Conservation (phyloP, 1,139 yeast species). For the Sugiyamaella castrensis region DNA sequence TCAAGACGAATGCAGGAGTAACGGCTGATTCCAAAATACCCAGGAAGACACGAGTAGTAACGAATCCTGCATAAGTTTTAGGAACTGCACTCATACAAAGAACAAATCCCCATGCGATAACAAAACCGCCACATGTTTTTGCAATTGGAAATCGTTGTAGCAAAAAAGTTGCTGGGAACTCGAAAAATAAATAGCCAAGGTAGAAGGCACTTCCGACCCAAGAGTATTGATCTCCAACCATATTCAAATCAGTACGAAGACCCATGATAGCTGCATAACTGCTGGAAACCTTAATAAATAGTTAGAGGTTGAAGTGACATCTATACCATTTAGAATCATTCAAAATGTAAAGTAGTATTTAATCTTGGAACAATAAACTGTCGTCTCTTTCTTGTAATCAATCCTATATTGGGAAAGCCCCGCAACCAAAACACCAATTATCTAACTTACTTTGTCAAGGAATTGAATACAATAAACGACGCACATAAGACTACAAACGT, state of each 20-base stretch:
- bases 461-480: constrained; percentile 56
- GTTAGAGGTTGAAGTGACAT: no score
- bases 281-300: constrained; percentile 36
- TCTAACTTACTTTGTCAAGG: constrained; percentile 52
- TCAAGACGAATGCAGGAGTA: constrained; percentile 58
- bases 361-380: no score
- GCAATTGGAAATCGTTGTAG: constrained; percentile 56
- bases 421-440: no score
- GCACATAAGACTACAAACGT: constrained; percentile 55
- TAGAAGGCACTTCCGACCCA: constrained; percentile 61
- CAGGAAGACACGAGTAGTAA: constrained; percentile 49
- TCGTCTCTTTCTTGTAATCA: no score
- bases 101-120: constrained; percentile 52
- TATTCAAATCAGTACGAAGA: constrained; percentile 40
- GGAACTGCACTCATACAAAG: constrained; percentile 50
- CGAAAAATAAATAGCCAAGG: constrained; percentile 50
- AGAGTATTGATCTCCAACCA: constrained; percentile 41
- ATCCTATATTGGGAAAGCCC: no score
- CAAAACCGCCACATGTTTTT: constrained; percentile 46
- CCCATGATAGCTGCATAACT: constrained; percentile 63
- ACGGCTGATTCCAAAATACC: constrained; percentile 57
- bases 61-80: constrained; percentile 47
- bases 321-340: no score
- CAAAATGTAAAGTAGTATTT: no score
- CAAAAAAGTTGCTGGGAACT: constrained; percentile 49